These are phyloP conservation scores for Apiotrichum gamsii DNA, from an alignment of 1,284 basidiomycete species.

Conservation along the genomic window DNA sequence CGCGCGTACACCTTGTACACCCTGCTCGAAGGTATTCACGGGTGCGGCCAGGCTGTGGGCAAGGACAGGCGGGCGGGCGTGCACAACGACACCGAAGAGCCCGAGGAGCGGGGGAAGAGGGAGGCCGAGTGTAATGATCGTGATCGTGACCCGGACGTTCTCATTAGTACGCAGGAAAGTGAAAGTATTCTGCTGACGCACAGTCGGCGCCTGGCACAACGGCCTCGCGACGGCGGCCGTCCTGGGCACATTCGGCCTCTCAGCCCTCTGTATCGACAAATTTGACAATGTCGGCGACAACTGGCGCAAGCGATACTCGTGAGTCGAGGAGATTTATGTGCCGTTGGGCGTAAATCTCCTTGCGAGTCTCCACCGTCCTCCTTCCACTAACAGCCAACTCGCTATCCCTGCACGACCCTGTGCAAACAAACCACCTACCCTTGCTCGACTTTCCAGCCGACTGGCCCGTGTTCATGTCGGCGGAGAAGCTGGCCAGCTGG, in stretches of 20 bases:
- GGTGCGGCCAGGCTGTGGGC: conserved; percentile 51
- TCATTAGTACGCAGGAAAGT: conserved; percentile 13
- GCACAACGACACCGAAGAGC: no score
- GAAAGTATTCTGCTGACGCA: not conserved
- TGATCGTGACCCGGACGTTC: conserved; percentile 48
- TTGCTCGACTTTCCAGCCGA: conserved; percentile 31
- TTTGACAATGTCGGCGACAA: conserved; percentile 55
- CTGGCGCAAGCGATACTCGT: conserved; percentile 57
- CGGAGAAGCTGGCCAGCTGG: conserved; percentile 59
- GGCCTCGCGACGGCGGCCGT: conserved; percentile 59
- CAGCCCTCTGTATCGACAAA: conserved; percentile 55
- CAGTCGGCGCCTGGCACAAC: conserved; percentile 60
- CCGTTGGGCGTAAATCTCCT: no score
- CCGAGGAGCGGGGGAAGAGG: no score
- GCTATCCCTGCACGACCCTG: conserved; percentile 59
- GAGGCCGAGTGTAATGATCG: conserved; percentile 49
- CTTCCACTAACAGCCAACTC: conserved; percentile 42
- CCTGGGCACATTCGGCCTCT: conserved; percentile 55
- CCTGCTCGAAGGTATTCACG: conserved; percentile 56
- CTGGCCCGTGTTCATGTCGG: conserved; percentile 36
- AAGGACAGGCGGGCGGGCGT: conserved; percentile 36
- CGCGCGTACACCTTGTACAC: conserved; percentile 58
- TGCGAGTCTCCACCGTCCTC: no score
- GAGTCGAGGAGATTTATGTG: not conserved
- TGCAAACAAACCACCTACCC: conserved; percentile 46